Conservation (phyloP, 1,139 yeast species). For the Saccharomyces pastorianus region DNA sequence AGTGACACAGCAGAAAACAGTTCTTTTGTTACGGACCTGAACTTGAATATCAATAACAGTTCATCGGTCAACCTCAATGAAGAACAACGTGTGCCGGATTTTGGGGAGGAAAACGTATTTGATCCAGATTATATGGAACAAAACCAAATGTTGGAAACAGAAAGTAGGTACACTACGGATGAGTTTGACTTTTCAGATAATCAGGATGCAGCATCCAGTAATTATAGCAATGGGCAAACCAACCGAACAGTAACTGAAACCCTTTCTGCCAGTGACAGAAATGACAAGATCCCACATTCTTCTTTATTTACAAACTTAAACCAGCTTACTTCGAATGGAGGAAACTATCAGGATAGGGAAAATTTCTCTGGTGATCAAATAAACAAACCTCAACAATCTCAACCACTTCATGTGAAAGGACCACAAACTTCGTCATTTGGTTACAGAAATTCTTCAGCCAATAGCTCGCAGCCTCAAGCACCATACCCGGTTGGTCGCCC, state of each 20-base stretch:
- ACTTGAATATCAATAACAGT: constrained; percentile 6
- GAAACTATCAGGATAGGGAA: neutral
- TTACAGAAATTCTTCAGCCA: neutral
- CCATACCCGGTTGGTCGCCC: neutral
- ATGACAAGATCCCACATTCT: neutral
- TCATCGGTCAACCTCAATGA: neutral
- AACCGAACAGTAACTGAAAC: neutral
- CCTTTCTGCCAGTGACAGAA: neutral
- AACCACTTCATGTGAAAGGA: neutral
- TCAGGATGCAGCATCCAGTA: constrained; percentile 1
- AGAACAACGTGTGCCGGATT: constrained; percentile 5
- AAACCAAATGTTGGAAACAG: constrained; percentile 21
- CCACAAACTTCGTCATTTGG: neutral
- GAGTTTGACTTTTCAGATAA: constrained; percentile 8
- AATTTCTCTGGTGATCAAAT: neutral
- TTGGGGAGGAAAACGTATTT: constrained; percentile 19
- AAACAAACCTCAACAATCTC: neutral
- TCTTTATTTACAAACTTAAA: neutral
- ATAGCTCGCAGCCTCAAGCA: neutral
- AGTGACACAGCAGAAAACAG: neutral
- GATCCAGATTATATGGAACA: constrained; percentile 28
- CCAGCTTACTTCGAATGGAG: constrained; percentile 3
- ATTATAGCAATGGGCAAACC: neutral
- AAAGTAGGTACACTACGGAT: constrained; percentile 13
- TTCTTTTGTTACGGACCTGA: constrained; percentile 6